Evolutionary conservation across 257 asterid genomes (phyloP).

Genomic region (Solanum rostratum): DNA sequence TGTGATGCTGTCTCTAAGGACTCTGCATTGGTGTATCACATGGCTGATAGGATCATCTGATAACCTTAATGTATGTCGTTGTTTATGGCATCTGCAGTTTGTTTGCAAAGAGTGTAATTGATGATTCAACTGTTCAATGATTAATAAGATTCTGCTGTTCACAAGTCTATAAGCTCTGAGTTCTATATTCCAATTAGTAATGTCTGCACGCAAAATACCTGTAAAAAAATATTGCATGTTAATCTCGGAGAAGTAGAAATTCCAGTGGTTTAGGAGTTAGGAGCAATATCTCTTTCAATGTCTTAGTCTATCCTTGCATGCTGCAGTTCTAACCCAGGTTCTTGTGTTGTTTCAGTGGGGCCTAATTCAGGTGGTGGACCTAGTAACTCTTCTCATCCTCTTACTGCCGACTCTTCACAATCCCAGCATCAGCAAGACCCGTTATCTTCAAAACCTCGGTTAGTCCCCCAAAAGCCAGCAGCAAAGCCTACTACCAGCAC

Average conservation of each 20-base stretch:
- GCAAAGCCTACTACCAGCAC: constrained; percentile 17
- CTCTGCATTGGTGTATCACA: background rate
- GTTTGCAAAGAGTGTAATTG: background rate
- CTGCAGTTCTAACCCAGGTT: background rate
- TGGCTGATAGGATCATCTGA: background rate
- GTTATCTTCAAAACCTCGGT: constrained; percentile 16
- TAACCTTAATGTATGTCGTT: background rate
- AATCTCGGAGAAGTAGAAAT: background rate
- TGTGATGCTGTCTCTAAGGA: background rate
- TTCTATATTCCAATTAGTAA: background rate
- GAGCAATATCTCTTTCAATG: background rate
- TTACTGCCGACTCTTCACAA: constrained; percentile 11
- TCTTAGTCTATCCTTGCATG: background rate
- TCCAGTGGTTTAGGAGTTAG: background rate
- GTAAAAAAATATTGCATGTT: background rate
- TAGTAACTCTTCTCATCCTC: constrained; percentile 5
- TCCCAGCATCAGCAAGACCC: constrained; percentile 14
- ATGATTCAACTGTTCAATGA: background rate
- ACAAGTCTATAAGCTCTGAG: background rate
- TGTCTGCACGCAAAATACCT: background rate
- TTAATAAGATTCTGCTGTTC: background rate
- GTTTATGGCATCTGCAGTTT: background rate
- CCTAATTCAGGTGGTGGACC: constrained; percentile 13
- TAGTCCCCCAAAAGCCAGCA: constrained; percentile 18
- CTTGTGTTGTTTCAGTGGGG: constrained; percentile 4